Evolutionary conservation across 2,329 filamentous ascomycete species (phyloP).

Genomic region (Calonectria pteridis): DNA sequence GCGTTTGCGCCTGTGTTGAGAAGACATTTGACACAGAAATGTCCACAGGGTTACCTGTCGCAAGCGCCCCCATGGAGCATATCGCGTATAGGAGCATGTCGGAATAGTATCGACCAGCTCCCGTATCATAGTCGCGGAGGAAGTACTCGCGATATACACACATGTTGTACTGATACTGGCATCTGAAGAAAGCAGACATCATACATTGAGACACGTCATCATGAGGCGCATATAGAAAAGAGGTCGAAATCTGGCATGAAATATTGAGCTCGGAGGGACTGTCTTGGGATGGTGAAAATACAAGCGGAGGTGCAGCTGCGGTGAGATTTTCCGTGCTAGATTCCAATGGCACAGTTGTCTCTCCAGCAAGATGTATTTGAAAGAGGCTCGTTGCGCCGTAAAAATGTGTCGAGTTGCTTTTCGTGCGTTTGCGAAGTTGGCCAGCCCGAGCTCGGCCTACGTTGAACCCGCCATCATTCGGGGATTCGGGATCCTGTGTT

Average conservation of each 20-base stretch:
- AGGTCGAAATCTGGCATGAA: conserved; percentile 26
- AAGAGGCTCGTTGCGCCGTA: conserved; percentile 63
- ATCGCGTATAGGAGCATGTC: conserved; percentile 62
- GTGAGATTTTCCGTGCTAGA: neutral
- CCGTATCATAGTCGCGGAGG: conserved; percentile 61
- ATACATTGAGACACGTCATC: conserved; percentile 58
- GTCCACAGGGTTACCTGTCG: conserved; percentile 53
- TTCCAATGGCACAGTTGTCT: conserved; percentile 23
- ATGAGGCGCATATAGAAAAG: conserved; percentile 55
- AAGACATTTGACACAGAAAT: conserved; percentile 55
- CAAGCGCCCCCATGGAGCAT: conserved; percentile 60
- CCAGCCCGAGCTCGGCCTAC: conserved; percentile 48
- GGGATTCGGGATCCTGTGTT: conserved; percentile 30
- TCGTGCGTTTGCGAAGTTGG: conserved; percentile 45
- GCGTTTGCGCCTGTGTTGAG: conserved; percentile 56
- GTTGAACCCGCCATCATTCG: conserved; percentile 42
- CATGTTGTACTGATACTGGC: conserved; percentile 63
- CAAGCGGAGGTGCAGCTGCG: neutral
- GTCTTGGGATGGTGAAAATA: neutral
- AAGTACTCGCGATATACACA: conserved; percentile 64
- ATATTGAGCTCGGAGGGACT: conserved; percentile 11
- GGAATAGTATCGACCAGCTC: conserved; percentile 61
- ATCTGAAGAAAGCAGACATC: conserved; percentile 61
- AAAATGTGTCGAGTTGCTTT: conserved; percentile 58
- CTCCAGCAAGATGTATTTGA: conserved; percentile 49